phyloP scores from a whole-genome alignment of 2,329 filamentous ascomycete genomes.

The Fusarium sp. region DNA sequence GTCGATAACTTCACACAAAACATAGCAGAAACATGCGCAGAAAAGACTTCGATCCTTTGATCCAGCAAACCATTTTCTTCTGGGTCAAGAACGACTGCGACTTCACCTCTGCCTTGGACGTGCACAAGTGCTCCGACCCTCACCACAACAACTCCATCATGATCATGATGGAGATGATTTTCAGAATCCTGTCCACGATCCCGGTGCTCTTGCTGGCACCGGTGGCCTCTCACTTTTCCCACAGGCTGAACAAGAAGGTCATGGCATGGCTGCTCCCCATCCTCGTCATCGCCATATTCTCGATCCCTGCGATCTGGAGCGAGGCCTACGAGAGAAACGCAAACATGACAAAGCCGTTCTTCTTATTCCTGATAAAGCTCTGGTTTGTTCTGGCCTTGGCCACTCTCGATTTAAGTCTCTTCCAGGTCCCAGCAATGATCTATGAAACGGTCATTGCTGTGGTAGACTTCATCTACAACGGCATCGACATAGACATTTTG shows the following conservation, averaged over 20 bases:
- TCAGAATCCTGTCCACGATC: background rate
- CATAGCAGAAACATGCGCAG: slow-evolving; percentile 1
- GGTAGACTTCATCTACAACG: slow-evolving; percentile 6
- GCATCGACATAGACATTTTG: slow-evolving; percentile 5
- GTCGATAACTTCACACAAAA: background rate
- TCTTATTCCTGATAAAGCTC: background rate
- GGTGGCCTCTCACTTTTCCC: slow-evolving; percentile 1
- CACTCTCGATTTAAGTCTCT: slow-evolving; percentile 1
- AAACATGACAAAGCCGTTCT: background rate
- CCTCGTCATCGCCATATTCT: background rate
- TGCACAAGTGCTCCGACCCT: slow-evolving; percentile 17
- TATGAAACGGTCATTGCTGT: slow-evolving; percentile 2
- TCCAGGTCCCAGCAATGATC: slow-evolving; percentile 9
- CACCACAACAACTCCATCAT: slow-evolving; percentile 24
- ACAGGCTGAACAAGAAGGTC: slow-evolving; percentile 4
- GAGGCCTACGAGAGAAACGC: background rate
- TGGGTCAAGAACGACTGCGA: slow-evolving; percentile 14
- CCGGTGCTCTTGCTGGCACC: slow-evolving; percentile 6
- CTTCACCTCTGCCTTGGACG: slow-evolving; percentile 19
- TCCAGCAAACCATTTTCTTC: slow-evolving; percentile 9
- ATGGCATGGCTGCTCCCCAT: background rate
- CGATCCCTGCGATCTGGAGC: slow-evolving; percentile 4
- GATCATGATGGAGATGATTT: slow-evolving; percentile 2
- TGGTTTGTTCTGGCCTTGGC: slow-evolving; percentile 9
- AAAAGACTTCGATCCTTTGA: slow-evolving; percentile 7